Evolutionary conservation across 306 rosid genomes (phyloP).

Genomic region (Lagenaria siceraria): DNA sequence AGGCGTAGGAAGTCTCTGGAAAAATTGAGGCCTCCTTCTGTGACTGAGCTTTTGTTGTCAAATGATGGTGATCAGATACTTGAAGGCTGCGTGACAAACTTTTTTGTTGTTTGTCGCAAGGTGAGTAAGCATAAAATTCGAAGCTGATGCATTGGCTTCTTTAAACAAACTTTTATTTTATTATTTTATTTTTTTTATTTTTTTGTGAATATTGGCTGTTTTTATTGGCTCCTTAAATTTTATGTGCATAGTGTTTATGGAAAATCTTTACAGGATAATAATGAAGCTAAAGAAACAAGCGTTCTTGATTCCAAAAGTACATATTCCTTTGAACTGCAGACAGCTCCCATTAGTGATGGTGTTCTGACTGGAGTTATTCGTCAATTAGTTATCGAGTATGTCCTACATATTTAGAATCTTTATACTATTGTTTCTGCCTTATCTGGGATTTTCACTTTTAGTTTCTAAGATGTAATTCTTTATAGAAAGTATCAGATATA

Average conservation of each 20-base stretch:
- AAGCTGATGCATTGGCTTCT: not conserved
- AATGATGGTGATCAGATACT: constrained; percentile 66
- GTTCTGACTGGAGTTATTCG: constrained; percentile 82
- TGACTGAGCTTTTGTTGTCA: constrained; percentile 75
- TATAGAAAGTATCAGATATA: not conserved
- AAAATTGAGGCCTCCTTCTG: constrained; percentile 67
- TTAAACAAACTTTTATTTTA: not conserved
- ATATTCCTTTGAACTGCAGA: constrained; percentile 63
- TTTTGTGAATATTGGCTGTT: not conserved
- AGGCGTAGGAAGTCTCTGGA: constrained; percentile 74
- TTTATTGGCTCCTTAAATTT: not conserved
- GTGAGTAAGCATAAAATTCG: constrained; percentile 19
- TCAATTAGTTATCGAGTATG: constrained; percentile 71
- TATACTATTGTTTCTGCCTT: not conserved
- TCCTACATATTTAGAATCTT: not conserved
- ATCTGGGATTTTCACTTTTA: not conserved
- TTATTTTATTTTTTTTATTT: not conserved
- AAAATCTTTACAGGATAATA: constrained; percentile 25
- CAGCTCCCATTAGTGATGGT: constrained; percentile 63
- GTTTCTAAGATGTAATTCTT: not conserved
- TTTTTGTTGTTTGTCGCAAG: constrained; percentile 67
- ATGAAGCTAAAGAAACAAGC: constrained; percentile 18
- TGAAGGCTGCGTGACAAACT: constrained; percentile 77
- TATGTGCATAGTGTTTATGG: not conserved
- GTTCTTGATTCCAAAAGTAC: constrained; percentile 12